Base-by-base conservation (phyloP, 768 basidiomycete species). In the Leccinum subgranulosum region DNA sequence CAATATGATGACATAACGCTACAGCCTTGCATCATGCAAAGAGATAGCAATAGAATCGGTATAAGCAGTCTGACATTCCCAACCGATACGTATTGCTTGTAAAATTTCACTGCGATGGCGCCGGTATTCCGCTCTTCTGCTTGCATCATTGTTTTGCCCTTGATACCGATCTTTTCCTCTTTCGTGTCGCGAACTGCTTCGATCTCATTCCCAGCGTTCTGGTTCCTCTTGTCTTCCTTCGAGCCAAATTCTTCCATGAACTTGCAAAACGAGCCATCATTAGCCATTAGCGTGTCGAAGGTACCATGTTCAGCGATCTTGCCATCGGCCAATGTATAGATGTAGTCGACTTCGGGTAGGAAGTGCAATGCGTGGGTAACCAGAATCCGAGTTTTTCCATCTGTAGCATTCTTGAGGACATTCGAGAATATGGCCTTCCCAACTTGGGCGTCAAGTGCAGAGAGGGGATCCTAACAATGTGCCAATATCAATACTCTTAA, bases 321-420 rank as follows among this genome's bases (percentile, higher is more conserved):
- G 6, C 94, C 94, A 39, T 93, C 85, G 11, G 81, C 79, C 51
- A 98, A 74, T 34, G 86, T 85, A 66, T 86, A 86, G 68, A 98
- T 88, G 67, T 91, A 90, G 71, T 96, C 93, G 27, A 92, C 90
- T 56, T 88, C 79, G 1, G 90, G 88, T 23, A 98, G 81, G 76
- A 95, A 90, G 72, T 96, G 93, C 9, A 96, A 78, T 1, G 91
- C 92, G 66, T 96, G 93, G 0, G 94, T 98, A 48, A 96, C 93
- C 51, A 98, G 84, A 49, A 98, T 78, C 31, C 92, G 82, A 9
- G 94, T 96, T 70, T 92, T 92, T 43, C 79, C 82, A 5, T 76
- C 67, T 14, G 83, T 75, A 15, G 78, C 81, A 54, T 84, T 82
- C 55, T 84, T 78, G 50, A 96, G 80, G 10, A 93, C 88, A 56